Conservation (phyloP, 2,329 filamentous ascomycete species). For the Cytospora schulzeri region DNA sequence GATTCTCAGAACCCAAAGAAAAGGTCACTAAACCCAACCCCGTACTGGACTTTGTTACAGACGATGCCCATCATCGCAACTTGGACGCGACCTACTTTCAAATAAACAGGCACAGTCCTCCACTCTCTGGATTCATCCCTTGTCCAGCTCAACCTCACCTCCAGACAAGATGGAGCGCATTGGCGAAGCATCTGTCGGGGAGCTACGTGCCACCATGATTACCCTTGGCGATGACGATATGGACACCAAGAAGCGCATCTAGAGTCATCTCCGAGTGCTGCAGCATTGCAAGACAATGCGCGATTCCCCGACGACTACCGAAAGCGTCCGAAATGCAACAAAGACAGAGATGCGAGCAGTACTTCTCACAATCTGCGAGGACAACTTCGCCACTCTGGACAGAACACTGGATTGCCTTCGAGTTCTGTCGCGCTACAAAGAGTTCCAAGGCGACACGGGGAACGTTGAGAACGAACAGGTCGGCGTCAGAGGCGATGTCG, state of each 20-base stretch:
- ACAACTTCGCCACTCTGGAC: not conserved
- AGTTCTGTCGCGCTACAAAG: not conserved
- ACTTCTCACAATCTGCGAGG: not conserved
- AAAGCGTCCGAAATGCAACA: too few relatives aligned
- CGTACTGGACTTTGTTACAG: too few relatives aligned
- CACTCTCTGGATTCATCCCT: too few relatives aligned
- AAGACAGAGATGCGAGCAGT: not conserved
- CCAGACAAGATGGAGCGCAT: not conserved
- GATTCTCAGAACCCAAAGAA: too few relatives aligned
- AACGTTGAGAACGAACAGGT: not conserved
- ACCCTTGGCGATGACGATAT: not conserved
- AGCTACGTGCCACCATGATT: not conserved
- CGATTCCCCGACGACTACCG: too few relatives aligned
- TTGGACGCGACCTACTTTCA: too few relatives aligned
- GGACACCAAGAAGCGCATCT: not conserved
- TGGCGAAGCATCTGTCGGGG: not conserved
- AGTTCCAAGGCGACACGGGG: not conserved
- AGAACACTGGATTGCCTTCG: not conserved
- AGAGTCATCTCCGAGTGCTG: not conserved
- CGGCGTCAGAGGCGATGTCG: not conserved
- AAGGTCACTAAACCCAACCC: too few relatives aligned
- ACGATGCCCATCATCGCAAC: too few relatives aligned
- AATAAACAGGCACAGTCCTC: too few relatives aligned
- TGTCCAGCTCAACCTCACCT: not conserved
- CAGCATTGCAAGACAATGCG: fast-evolving